Conservation (phyloP, 2,329 filamentous ascomycete species). For the Capronia americana region DNA sequence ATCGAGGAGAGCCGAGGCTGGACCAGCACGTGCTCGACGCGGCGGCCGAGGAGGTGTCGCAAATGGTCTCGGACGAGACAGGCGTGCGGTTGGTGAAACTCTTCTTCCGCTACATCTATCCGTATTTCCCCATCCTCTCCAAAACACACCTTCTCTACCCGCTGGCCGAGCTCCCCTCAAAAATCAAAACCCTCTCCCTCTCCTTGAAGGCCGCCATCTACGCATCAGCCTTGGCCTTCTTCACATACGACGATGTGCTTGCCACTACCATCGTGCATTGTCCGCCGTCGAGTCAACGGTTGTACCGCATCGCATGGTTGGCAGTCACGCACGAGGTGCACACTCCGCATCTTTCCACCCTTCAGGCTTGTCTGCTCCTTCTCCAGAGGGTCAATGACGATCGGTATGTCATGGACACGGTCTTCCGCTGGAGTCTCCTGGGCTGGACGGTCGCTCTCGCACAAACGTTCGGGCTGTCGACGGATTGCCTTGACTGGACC, state of each 20-base stretch:
- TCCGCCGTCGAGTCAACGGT: slow-evolving; percentile 23
- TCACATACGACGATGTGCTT: slow-evolving; percentile 41
- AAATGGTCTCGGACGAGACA: slow-evolving; percentile 9
- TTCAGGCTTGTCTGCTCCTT: slow-evolving; percentile 25
- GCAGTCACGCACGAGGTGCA: slow-evolving; percentile 23
- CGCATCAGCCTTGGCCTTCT: slow-evolving; percentile 45
- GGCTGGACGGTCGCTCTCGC: slow-evolving; percentile 20
- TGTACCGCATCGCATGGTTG: slow-evolving; percentile 26
- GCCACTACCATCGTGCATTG: slow-evolving; percentile 10
- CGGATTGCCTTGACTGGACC: slow-evolving; percentile 17
- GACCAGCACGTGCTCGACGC: slow-evolving; percentile 14
- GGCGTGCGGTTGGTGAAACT: slow-evolving; percentile 11
- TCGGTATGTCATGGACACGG: slow-evolving; percentile 20
- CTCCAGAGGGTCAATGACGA: slow-evolving; percentile 20
- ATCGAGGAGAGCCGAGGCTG: slow-evolving; percentile 21
- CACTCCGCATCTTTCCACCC: slow-evolving; percentile 20
- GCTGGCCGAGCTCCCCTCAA: slow-evolving; percentile 14
- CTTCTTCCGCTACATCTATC: slow-evolving; percentile 24
- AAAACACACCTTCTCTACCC: not conserved
- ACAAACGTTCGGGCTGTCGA: slow-evolving; percentile 23
- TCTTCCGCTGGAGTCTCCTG: slow-evolving; percentile 23
- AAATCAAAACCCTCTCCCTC: slow-evolving; percentile 11
- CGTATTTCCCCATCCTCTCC: slow-evolving; percentile 24
- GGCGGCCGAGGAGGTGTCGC: slow-evolving; percentile 14
- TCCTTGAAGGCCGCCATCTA: slow-evolving; percentile 45